Base-by-base conservation (phyloP, 106 monocot species). In the Agapanthus africanus region DNA sequence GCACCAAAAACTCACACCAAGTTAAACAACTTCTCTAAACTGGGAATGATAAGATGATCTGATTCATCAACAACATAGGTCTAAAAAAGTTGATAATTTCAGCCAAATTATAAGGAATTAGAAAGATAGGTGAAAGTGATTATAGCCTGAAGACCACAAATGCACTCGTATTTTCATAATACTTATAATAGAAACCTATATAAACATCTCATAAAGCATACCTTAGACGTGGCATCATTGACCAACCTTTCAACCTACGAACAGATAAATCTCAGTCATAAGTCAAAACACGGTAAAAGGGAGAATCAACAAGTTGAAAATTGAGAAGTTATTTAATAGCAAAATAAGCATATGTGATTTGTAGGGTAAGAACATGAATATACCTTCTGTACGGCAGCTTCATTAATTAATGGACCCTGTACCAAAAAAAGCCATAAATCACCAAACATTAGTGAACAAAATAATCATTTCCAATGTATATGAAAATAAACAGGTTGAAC, bases 381-480 rank as follows among this genome's bases (percentile, higher is more conserved):
- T 26, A 95, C 95, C 88, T 95, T 95, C 62, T 91, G 64, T 40
- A 95, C 74, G 49, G 95, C 91, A 80, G 85, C 83, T 88, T 91
- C 91, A 84, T 88, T 95, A 57, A 95, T 95, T 68, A 95, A 79
- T 44, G 95, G 95, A 50, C 95, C 95, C 95, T 95, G 84, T 31
- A 77, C n/a, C n/a, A 47, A 15, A 47, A 47, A 47, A 47, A 19
- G 16, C 46, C 46, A 47, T 47, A 47, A 47, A 15, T 47, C 13
- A 47, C 16, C 46, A 47, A 47, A 68, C 46, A 49, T 34, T 4
- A 65, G n/a, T n/a, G n/a, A n/a, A n/a, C n/a, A n/a, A n/a, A n/a
- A n/a, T n/a, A n/a, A n/a, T n/a, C n/a, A n/a, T n/a, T n/a, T n/a
- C n/a, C n/a, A n/a, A n/a, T n/a, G n/a, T n/a, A n/a, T n/a, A n/a